Conservation (phyloP, 495 filamentous ascomycete genomes). For the Annulohypoxylon stygium region DNA sequence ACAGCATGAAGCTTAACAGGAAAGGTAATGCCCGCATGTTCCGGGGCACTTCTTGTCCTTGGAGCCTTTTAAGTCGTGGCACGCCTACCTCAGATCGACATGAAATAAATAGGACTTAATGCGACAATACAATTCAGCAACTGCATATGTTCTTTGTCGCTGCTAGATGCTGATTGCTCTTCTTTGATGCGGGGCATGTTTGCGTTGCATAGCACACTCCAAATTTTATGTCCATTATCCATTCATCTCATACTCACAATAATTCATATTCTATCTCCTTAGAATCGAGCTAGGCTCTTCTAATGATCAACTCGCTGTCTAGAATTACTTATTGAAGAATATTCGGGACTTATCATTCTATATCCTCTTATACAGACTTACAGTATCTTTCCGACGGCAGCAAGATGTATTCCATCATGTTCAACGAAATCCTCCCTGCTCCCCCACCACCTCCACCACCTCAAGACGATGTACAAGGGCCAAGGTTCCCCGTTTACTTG, state of each 20-base stretch:
- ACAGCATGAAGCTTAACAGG: slow-evolving; percentile 35
- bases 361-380: too few relatives aligned
- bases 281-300: slow-evolving; percentile 32
- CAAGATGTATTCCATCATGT: slow-evolving; percentile 47
- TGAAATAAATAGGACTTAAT: slow-evolving; percentile 24
- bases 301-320: slow-evolving; percentile 9
- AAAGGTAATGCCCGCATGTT: slow-evolving; percentile 37
- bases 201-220: slow-evolving; percentile 11
- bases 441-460: slow-evolving; percentile 33
- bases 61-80: slow-evolving; percentile 20
- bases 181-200: slow-evolving; percentile 39
- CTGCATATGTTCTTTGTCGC: slow-evolving; percentile 2
- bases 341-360: too few relatives aligned
- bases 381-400: background rate
- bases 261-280: background rate
- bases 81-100: slow-evolving; percentile 19
- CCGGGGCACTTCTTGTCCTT: slow-evolving; percentile 15
- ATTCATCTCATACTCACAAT: slow-evolving; percentile 1
- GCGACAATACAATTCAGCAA: slow-evolving; percentile 12
- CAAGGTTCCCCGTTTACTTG: slow-evolving; percentile 60
- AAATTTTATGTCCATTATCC: slow-evolving; percentile 4
- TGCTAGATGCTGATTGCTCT: slow-evolving; percentile 18
- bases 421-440: slow-evolving; percentile 39
- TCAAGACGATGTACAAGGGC: slow-evolving; percentile 36
- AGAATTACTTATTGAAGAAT: background rate